Conservation (phyloP, 495 filamentous ascomycete genomes). For the Acidomyces sp. region DNA sequence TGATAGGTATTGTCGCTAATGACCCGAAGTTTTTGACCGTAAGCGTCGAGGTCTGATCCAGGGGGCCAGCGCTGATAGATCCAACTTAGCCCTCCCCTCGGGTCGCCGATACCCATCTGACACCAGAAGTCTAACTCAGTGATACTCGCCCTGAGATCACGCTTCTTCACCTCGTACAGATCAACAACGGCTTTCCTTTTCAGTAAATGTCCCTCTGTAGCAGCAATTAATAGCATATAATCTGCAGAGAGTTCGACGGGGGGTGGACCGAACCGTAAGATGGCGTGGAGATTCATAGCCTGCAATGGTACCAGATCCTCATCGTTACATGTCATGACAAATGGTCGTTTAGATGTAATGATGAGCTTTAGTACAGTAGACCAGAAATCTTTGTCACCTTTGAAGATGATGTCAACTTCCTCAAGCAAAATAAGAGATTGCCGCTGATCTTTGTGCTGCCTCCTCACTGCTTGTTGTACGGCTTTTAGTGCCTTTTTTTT, state of each 20-base stretch:
- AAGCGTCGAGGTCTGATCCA: constrained; percentile 50
- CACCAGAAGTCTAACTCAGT: constrained; percentile 91
- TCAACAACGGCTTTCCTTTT: constrained; percentile 48
- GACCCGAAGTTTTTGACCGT: constrained; percentile 57
- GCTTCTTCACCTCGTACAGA: constrained; percentile 52
- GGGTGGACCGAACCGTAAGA: constrained; percentile 65
- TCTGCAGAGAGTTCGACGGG: constrained; percentile 59
- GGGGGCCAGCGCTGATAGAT: constrained; percentile 63
- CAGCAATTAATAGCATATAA: constrained; percentile 69
- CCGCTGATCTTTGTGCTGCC: constrained; percentile 48
- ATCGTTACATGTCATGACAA: constrained; percentile 90
- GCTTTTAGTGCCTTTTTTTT: constrained; percentile 14
- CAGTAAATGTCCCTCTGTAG: constrained; percentile 80
- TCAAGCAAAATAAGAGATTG: constrained; percentile 92
- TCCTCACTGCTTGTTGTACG: constrained; percentile 8
- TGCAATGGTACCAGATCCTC: constrained; percentile 62
- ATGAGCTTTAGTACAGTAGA: constrained; percentile 62
- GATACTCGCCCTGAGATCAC: constrained; percentile 71
- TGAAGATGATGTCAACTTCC: constrained; percentile 86
- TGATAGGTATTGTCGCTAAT: constrained; percentile 72
- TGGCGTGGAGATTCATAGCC: constrained; percentile 62
- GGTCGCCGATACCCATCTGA: constrained; percentile 86
- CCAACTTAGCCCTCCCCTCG: constrained; percentile 81
- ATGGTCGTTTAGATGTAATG: constrained; percentile 70
- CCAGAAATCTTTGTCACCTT: constrained; percentile 95